phyloP scores from a whole-genome alignment of 305 asterid genomes.

The Fraxinus angustifolia region DNA sequence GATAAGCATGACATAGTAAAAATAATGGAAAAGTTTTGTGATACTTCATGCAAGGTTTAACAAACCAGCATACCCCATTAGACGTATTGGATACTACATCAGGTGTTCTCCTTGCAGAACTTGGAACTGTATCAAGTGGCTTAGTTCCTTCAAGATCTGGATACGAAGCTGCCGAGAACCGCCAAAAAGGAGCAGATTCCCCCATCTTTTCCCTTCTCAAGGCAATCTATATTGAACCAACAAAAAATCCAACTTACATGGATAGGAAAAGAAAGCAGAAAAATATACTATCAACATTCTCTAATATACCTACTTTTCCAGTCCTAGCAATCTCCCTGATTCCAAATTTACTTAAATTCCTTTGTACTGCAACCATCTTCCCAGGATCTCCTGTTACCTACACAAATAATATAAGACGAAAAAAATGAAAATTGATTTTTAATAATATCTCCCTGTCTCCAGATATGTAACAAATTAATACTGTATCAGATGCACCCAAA shows the following conservation, averaged over 20 bases:
- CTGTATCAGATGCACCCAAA: neutral
- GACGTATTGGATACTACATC: conserved; percentile 50
- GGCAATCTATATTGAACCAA: conserved; percentile 62
- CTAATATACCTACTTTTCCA: conserved; percentile 60
- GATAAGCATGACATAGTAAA: conserved; percentile 1
- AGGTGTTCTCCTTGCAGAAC: conserved; percentile 32
- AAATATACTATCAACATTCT: neutral
- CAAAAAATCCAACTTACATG: conserved; percentile 18
- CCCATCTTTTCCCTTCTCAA: conserved; percentile 97
- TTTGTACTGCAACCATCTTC: conserved; percentile 84
- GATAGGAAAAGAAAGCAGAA: neutral
- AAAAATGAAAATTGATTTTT: conserved; percentile 9
- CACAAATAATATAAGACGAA: conserved; percentile 17
- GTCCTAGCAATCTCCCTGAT: conserved; percentile 92
- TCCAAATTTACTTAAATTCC: conserved; percentile 88
- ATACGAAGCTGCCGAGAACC: conserved; percentile 96
- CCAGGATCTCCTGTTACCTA: conserved; percentile 99
- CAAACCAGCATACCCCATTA: conserved; percentile 51
- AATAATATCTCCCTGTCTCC: neutral
- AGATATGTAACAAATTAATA: neutral
- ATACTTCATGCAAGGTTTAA: conserved; percentile 11
- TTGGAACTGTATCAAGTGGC: conserved; percentile 42
- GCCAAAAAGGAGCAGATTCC: conserved; percentile 96
- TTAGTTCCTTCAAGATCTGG: conserved; percentile 79
- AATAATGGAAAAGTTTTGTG: neutral